Evolutionary conservation across 371 early-diverging fungal genomes (phyloP), one percentile per base, ranked within the genome.

Genomic region (Blyttiomyces sp.): DNA sequence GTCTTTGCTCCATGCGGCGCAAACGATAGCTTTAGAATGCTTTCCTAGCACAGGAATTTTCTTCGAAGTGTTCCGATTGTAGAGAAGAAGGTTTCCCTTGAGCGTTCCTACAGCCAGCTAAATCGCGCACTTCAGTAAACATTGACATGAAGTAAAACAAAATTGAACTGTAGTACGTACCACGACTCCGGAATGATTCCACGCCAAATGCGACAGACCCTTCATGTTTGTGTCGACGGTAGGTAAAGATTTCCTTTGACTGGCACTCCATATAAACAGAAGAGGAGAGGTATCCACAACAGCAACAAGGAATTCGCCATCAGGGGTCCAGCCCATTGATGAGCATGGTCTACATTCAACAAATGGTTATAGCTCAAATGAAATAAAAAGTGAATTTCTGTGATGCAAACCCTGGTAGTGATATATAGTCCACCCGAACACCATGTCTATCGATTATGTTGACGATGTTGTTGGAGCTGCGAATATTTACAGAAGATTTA

Each of bases 41-140:
- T 74, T 77, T 7, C 75, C 73, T 34, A 71, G 17, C 1, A 75
- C 52, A 0, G 78, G 78, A 32, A 64, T 58, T 49, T 73, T 72
- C 44, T 71, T 68, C 16, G 39, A 51, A 27, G 58, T 64, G 43
- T 44, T 55, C 24, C 65, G 28, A 59, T 74, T 73, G 46, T 58
- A 69, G 5, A 77, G 33, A 3, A 74, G 59, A 13, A 77, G 45
- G 52, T 70, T 74, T 55, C 77, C 77, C 49, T 74, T 74, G 21
- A 45, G 5, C 17, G 74, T 64, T n/a, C 63, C 75, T 17, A 73
- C 60, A 19, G 71, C 73, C 5, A 77, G 60, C 74, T 77, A 50
- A n/a, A 35, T 43, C 11, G 19, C 11, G n/a, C 35, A 28, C 30
- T 51, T n/a, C 19, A 45, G 23, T 13, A 42, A 23, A 6, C 6